Percentiles rank a stretch among this genome's conserved stretches.
Conservation (phyloP, 1,284 basidiomycete genomes). For the Tilletiopsis washingtonensis region DNA sequence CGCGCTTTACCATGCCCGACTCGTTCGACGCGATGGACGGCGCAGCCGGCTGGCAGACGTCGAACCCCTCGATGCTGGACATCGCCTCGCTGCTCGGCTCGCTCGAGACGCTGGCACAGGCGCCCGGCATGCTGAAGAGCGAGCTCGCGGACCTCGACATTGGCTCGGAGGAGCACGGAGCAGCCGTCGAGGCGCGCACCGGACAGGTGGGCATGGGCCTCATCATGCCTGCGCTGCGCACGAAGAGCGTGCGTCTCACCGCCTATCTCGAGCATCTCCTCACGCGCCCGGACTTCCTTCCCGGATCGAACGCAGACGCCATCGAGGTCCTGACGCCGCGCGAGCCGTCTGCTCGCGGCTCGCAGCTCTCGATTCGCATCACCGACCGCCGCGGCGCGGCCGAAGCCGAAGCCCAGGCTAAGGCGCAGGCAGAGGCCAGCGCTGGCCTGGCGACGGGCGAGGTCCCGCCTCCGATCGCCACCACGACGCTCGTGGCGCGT, state of each 20-base stretch:
- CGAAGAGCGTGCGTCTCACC: constrained; percentile 31
- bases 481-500: constrained; percentile 22
- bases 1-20: constrained; percentile 83
- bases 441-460: background rate
- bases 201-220: constrained; percentile 21
- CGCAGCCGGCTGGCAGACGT: constrained; percentile 90
- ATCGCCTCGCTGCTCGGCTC: constrained; percentile 50
- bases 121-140: constrained; percentile 3
- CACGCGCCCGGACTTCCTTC: constrained; percentile 22
- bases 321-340: constrained; percentile 31
- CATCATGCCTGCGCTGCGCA: constrained; percentile 34
- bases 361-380: constrained; percentile 37
- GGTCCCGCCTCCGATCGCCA: constrained; percentile 29
- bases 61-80: constrained; percentile 77
- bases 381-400: background rate
- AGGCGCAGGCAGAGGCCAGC: background rate
- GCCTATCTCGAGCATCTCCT: constrained; percentile 36
- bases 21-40: constrained; percentile 74
- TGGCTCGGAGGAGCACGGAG: background rate
- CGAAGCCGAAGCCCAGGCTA: background rate
- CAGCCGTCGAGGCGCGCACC: background rate
- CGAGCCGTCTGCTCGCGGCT: constrained; percentile 32
- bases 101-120: constrained; percentile 30
- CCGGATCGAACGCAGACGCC: constrained; percentile 12
- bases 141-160: constrained; percentile 3